Base-by-base conservation (phyloP, 148 eudicot genomes). In the Fagopyrum tataricum region DNA sequence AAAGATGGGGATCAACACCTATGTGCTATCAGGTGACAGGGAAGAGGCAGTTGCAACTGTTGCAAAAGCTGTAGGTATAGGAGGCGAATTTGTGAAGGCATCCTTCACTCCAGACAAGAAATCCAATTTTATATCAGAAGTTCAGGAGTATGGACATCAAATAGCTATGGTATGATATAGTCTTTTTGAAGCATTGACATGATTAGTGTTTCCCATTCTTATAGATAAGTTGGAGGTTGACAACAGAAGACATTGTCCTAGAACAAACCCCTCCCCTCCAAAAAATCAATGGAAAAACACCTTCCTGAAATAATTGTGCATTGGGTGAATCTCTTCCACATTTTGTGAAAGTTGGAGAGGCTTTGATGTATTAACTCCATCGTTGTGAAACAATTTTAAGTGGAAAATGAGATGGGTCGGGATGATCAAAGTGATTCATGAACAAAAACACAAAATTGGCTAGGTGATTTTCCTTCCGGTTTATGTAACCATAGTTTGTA, bases 11-110 rank as follows among this genome's bases (percentile, higher is more conserved):
- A 94, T 94, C 74, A 83, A 83, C 67, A 81, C 95, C n/a, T 80
- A 86, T 24, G 83, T 94, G 61, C 73, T 91, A 85, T 94, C 98
- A 20, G 98, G 95, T 70, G 98, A 94, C 92, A 86, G 92, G 87
- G 89, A 91, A 87, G 98, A 87, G 81, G 98, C 95, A 82, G 97
- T 91, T 77, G 87, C 90, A 86, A 81, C 72, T 73, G 85, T 93
- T 68, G 97, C 91, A 51, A 83, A 83, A 66, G 71, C 81, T 41
- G 84, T 91, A 78, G 98, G 98, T 73, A 84, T 94, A 79, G 80
- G 81, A 78, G 76, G 75, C 78, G 82, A 91, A 68, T 84, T 73
- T 77, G 82, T 91, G 75, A 81, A 89, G 76, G 82, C 97, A 78
- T 88, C 97, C 41, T 78, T 94, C 79, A 88, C 86, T 64, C 98